phyloP scores from a whole-genome alignment of 2,329 filamentous ascomycete genomes.

The Aspergillus fischeri region DNA sequence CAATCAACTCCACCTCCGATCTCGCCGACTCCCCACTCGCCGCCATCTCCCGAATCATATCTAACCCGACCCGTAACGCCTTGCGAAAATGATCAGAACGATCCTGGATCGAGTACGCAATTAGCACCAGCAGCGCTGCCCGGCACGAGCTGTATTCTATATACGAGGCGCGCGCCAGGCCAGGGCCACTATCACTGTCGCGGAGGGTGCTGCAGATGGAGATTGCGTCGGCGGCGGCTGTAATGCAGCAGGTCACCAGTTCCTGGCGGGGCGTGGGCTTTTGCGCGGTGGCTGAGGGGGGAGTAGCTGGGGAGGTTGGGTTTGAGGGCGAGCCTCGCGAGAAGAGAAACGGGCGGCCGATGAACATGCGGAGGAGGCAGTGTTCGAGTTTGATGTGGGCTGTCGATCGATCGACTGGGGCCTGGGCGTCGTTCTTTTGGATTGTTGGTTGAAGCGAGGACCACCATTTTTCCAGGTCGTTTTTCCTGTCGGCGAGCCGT shows the following conservation, averaged over 20 bases:
- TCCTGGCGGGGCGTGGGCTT: conserved; percentile 4
- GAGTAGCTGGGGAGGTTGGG: conserved; percentile 2
- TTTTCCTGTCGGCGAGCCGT: conserved; percentile 6
- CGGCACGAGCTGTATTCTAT: conserved; percentile 36
- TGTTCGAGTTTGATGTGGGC: conserved; percentile 40
- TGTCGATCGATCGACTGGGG: conserved; percentile 9
- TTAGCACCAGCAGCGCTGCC: conserved; percentile 30
- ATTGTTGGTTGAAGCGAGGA: conserved; percentile 1
- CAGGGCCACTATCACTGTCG: conserved; percentile 11
- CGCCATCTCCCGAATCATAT: conserved; percentile 31
- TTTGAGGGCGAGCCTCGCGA: background rate
- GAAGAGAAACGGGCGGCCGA: conserved; percentile 48
- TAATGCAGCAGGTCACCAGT: conserved; percentile 24
- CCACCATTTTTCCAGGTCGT: conserved; percentile 14
- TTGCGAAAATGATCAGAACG: conserved; percentile 19
- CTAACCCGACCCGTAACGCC: conserved; percentile 22
- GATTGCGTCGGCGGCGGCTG: conserved; percentile 24
- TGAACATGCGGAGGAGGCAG: conserved; percentile 47
- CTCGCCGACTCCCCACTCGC: conserved; percentile 26
- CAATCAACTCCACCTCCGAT: conserved; percentile 29
- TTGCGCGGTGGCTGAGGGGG: background rate
- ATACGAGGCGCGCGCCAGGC: conserved; percentile 32
- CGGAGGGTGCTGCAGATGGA: conserved; percentile 22
- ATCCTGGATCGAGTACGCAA: conserved; percentile 29
- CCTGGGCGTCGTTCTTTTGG: background rate